These are phyloP conservation scores for Diphasiastrum complanatum DNA, from an alignment of 83 land plant species.

Conservation along the genomic window DNA sequence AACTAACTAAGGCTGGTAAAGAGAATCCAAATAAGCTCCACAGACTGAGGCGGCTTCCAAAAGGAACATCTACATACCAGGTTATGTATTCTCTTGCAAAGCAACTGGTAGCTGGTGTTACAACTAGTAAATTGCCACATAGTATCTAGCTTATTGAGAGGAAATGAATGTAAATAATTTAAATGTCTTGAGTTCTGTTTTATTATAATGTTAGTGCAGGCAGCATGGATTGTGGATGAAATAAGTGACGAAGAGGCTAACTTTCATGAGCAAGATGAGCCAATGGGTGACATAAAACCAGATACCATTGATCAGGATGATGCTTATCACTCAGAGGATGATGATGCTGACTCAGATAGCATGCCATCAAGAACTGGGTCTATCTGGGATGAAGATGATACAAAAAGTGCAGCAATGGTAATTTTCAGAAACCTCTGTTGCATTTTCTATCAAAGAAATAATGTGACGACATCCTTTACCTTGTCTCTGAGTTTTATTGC, in stretches of 20 bases:
- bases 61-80: constrained; percentile 88
- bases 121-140: no score
- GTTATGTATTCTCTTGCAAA: constrained; percentile 19
- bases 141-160: no score
- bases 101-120: background rate
- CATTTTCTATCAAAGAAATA: no score
- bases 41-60: constrained; percentile 54
- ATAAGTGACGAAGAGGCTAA: no score
- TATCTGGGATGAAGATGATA: constrained; percentile 41
- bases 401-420: constrained; percentile 39
- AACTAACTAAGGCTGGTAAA: constrained; percentile 66
- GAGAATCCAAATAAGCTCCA: constrained; percentile 23
- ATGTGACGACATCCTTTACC: no score
- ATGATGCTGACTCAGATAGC: constrained; percentile 15
- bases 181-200: no score
- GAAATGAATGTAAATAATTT: no score
- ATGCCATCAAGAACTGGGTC: constrained; percentile 20
- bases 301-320: constrained; percentile 42
- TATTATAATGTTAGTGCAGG: constrained; percentile 42
- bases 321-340: constrained; percentile 50
- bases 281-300: background rate
- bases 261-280: constrained; percentile 2
- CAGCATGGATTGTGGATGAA: constrained; percentile 86
- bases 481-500: no score
- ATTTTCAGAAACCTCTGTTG: no score